Conservation (phyloP, 495 filamentous ascomycete species). For the Gamarada debralockiae region DNA sequence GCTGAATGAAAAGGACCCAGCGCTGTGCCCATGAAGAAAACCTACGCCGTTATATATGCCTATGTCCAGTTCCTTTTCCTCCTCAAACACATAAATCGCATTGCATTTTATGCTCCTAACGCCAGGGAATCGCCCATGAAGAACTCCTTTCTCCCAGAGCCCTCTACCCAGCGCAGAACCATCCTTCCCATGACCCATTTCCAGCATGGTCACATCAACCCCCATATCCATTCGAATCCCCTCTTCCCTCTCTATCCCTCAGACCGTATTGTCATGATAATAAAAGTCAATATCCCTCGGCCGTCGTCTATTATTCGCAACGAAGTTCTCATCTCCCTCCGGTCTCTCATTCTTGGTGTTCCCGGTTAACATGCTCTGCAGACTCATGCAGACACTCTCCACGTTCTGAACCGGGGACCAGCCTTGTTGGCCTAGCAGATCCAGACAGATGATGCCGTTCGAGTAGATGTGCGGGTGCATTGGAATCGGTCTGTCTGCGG, state of each 20-base stretch:
- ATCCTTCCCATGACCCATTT: background rate
- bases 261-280: conserved; percentile 84
- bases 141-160: background rate
- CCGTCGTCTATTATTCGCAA: conserved; percentile 67
- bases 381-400: conserved; percentile 94
- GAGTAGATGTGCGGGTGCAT: conserved; percentile 98
- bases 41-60: too few relatives aligned
- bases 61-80: too few relatives aligned
- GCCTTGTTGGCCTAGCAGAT: conserved; percentile 79
- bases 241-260: conserved; percentile 23
- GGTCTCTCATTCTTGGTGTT: conserved; percentile 88
- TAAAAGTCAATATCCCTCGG: conserved; percentile 84
- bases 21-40: background rate
- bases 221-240: background rate
- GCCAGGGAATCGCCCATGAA: background rate
- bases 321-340: conserved; percentile 82
- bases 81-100: too few relatives aligned
- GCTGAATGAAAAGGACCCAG: background rate
- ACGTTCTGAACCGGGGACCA: conserved; percentile 98
- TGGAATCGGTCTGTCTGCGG: conserved; percentile 69
- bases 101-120: background rate
- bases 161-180: background rate
- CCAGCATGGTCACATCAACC: too few relatives aligned
- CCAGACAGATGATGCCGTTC: conserved; percentile 97
- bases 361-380: conserved; percentile 96